Evolutionary conservation across 805 yeast genomes (phyloP).

Genomic region (Tetrapisispora pingtungensis): DNA sequence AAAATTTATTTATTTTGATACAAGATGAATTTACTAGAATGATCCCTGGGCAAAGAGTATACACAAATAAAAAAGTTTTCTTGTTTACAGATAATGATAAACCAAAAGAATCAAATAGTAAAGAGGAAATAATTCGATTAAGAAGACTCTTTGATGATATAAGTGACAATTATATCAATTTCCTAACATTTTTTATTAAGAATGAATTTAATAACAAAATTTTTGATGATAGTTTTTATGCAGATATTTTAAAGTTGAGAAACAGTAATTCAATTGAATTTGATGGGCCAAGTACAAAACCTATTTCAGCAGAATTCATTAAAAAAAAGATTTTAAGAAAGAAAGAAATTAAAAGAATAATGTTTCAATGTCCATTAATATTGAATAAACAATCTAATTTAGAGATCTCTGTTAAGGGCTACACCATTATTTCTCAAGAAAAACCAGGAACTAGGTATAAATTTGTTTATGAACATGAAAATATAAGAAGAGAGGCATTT

Average conservation of each 20-base stretch:
- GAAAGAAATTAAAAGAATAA: conserved; percentile 53
- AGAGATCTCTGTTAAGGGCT: conserved; percentile 62
- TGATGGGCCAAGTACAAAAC: conserved; percentile 34
- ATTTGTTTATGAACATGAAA: conserved; percentile 45
- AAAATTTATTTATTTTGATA: conserved; percentile 38
- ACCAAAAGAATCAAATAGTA: conserved; percentile 40
- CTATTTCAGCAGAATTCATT: conserved; percentile 36
- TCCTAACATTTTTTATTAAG: conserved; percentile 54
- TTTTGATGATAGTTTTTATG: conserved; percentile 41
- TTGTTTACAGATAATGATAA: conserved; percentile 67
- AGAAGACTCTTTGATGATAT: conserved; percentile 48
- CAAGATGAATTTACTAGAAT: conserved; percentile 44
- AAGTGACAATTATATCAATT: conserved; percentile 40
- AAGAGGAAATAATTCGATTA: conserved; percentile 36
- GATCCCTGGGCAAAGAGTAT: conserved; percentile 33
- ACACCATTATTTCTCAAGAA: conserved; percentile 49
- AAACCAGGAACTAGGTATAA: conserved; percentile 37
- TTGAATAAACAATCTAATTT: conserved; percentile 39
- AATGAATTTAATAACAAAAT: conserved; percentile 22
- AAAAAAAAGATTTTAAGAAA: conserved; percentile 41
- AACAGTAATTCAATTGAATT: conserved; percentile 14
- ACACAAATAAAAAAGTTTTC: conserved; percentile 50
- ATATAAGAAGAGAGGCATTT: conserved; percentile 42
- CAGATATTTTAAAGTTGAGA: conserved; percentile 38
- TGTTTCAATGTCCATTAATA: conserved; percentile 51